Base-by-base conservation (phyloP, 2,329 filamentous ascomycete species). In the Penicillium vulpinum region DNA sequence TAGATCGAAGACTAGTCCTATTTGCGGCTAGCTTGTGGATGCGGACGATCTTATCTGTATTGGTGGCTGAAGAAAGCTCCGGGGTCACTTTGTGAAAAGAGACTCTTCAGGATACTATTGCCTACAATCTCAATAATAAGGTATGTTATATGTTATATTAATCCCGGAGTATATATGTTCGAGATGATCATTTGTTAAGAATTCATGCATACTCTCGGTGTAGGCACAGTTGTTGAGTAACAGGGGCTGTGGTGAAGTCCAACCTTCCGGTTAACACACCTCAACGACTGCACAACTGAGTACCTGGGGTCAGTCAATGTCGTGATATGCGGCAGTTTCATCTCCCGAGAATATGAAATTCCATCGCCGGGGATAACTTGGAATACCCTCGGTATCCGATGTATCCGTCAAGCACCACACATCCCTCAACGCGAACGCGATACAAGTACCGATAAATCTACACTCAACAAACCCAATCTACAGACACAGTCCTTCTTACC, bases 1-100 rank as follows among this genome's bases (percentile, higher is more conserved):
- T 35, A 29, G 36, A 40, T 53, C 51, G 28, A n/a, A 49, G 26
- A 31, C 44, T 54, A 49, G 51, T 49, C 51, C 40, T 21, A 53
- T 48, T 47, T 8, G 15, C 33, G 51, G 47, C 13, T 47, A 48
- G 51, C 35, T 21, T 18, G 51, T 54, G 51, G 51, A 41, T 54
- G 40, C 21, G 6, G 51, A 21, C 36, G 36, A 50, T 54, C 51
- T 50, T 54, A 43, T 49, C 51, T 41, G 26, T 10, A 10, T 54
- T 54, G 3, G 51, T 40, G 46, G 28, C 35, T 22, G 35, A 33
- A 50, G 36, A 51, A 40, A n/a, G n/a, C n/a, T n/a, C n/a, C n/a
- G n/a, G 36, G 18, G 18, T 33, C 29, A 16, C 15, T 16, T 13
- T 8, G 18, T 46, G 29, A n/a, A 16, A 21, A 13, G 5, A 8